Percentiles rank a stretch among this genome's conserved stretches.
phyloP scores from a whole-genome alignment of 1,139 yeast species.

The Casaregolazyma suthepensis region DNA sequence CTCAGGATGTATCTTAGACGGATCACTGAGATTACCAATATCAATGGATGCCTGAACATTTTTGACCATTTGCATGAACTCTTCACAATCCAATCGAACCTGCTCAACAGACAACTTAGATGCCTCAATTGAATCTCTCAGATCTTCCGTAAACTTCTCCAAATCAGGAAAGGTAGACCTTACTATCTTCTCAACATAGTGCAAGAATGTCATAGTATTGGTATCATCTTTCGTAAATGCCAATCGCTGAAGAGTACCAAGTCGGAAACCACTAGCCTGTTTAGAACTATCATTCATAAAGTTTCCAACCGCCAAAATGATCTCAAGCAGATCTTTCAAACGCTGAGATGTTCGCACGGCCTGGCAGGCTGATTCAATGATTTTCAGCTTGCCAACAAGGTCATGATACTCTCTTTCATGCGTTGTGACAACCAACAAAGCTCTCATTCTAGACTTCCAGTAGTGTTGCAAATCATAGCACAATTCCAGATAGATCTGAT shows the following conservation, averaged over 20 bases:
- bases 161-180: constrained; percentile 73
- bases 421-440: constrained; percentile 59
- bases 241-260: constrained; percentile 75
- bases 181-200: constrained; percentile 77
- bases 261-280: constrained; percentile 76
- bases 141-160: constrained; percentile 71
- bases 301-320: constrained; percentile 82
- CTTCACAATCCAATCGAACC: constrained; percentile 62
- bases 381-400: constrained; percentile 53
- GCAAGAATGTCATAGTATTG: constrained; percentile 75
- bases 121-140: constrained; percentile 53
- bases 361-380: constrained; percentile 62
- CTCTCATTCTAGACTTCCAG: constrained; percentile 84
- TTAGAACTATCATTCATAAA: constrained; percentile 84
- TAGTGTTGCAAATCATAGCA: constrained; percentile 73
- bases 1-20: constrained; percentile 63
- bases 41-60: constrained; percentile 53
- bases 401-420: constrained; percentile 72
- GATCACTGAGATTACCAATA: constrained; percentile 71
- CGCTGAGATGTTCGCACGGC: constrained; percentile 58
- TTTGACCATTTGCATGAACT: constrained; percentile 49
- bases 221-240: constrained; percentile 81
- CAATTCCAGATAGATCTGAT: constrained; percentile 68
- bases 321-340: constrained; percentile 60
- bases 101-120: constrained; percentile 73